phyloP scores from a whole-genome alignment of 2,329 filamentous ascomycete species.

The Fusarium sarcochroum region DNA sequence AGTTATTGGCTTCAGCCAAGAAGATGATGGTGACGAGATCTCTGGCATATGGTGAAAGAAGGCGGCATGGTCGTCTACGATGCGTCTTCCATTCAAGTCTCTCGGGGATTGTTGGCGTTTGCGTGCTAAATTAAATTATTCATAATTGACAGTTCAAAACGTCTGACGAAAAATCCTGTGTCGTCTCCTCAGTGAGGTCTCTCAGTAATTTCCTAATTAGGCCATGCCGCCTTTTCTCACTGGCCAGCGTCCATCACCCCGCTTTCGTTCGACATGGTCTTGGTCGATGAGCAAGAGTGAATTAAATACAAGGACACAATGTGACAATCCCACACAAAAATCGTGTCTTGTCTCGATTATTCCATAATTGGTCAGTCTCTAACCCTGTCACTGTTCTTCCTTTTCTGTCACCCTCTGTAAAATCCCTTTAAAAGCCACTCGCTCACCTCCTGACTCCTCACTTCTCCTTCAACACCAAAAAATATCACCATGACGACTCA shows the following conservation, averaged over 20 bases:
- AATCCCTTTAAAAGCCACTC: background rate
- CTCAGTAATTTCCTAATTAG: constrained; percentile 50
- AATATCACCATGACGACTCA: constrained; percentile 38
- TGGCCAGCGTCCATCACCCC: constrained; percentile 47
- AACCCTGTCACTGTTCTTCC: background rate
- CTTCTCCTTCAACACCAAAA: constrained; percentile 1
- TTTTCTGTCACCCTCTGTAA: background rate
- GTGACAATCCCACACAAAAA: constrained; percentile 8
- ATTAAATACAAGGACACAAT: constrained; percentile 12
- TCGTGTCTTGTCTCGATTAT: background rate
- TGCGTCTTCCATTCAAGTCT: too few species aligned
- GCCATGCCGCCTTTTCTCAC: constrained; percentile 46
- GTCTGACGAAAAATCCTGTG: background rate
- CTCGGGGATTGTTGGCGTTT: too few species aligned
- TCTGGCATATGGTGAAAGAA: too few species aligned
- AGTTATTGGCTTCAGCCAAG: too few species aligned
- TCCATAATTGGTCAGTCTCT: background rate
- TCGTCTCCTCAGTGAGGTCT: background rate
- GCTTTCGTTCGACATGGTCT: constrained; percentile 26
- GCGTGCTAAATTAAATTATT: too few species aligned
- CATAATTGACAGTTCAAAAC: too few species aligned
- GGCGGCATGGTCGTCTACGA: too few species aligned
- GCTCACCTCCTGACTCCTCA: background rate
- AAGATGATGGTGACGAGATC: too few species aligned
- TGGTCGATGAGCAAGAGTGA: constrained; percentile 10